These are phyloP conservation scores for Solanum gracilifrons DNA, from an alignment of 257 asterid species.

Conservation along the genomic window DNA sequence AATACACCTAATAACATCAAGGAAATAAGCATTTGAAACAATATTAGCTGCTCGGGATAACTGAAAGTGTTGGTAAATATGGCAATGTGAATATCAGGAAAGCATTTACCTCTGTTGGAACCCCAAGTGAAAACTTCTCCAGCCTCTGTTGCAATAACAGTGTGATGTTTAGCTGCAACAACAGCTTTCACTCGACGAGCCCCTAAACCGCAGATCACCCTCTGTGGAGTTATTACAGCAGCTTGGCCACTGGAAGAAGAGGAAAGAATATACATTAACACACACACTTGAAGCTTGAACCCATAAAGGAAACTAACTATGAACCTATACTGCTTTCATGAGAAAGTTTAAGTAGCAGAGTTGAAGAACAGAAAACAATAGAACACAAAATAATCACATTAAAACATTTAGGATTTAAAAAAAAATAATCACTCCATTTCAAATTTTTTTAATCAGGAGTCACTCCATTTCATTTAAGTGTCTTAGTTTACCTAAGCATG, in stretches of 20 bases:
- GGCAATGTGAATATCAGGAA: neutral
- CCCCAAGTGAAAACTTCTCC: conserved; percentile 99
- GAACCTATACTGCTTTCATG: neutral
- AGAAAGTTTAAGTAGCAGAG: neutral
- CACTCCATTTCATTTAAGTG: neutral
- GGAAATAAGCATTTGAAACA: neutral
- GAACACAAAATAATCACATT: neutral
- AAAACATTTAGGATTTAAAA: neutral
- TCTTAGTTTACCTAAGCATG: neutral
- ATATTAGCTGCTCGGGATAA: neutral
- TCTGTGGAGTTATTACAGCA: conserved; percentile 97
- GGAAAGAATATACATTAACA: neutral
- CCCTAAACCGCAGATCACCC: conserved; percentile 83
- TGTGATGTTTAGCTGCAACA: conserved; percentile 99
- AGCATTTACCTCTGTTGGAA: conserved; percentile 78
- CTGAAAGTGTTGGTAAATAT: neutral
- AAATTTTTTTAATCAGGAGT: neutral
- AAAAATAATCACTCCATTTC: neutral
- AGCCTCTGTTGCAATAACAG: conserved; percentile 83
- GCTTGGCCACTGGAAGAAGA: conserved; percentile 82
- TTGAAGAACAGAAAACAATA: neutral
- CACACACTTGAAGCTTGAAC: neutral
- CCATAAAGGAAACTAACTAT: neutral
- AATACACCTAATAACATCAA: neutral
- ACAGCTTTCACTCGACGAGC: conserved; percentile 78